Evolutionary conservation across 1,139 yeast species (phyloP).

Genomic region (Candida tropicalis): DNA sequence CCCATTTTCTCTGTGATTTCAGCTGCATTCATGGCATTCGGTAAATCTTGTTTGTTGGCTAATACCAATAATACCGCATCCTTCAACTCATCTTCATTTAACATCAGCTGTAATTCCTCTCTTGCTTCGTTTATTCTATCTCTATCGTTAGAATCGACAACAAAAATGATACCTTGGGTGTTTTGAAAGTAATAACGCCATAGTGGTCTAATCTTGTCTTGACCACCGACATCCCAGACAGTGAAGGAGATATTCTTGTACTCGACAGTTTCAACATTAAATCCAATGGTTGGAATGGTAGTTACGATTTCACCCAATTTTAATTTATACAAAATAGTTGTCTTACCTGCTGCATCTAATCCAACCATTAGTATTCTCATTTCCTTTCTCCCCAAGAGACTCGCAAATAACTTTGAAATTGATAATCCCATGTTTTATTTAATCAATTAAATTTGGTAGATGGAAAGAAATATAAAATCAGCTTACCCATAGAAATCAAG

Average conservation of each 20-base stretch:
- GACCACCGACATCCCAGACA: conserved; percentile 48
- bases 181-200: conserved; percentile 46
- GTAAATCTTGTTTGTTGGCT: conserved; percentile 45
- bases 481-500: not conserved
- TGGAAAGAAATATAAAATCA: not conserved
- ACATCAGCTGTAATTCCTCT: conserved; percentile 45
- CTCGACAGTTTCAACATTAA: conserved; percentile 43
- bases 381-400: conserved; percentile 41
- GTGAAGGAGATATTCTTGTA: conserved; percentile 42
- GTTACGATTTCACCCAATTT: conserved; percentile 44
- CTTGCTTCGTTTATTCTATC: conserved; percentile 44
- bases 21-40: conserved; percentile 46
- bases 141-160: conserved; percentile 43
- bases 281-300: conserved; percentile 43
- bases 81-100: conserved; percentile 43
- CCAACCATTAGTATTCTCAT: conserved; percentile 47
- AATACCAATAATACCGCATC: conserved; percentile 42
- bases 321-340: conserved; percentile 41
- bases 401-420: conserved; percentile 34
- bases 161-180: conserved; percentile 43
- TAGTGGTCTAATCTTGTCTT: conserved; percentile 42
- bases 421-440: conserved; percentile 31
- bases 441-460: not conserved
- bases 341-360: conserved; percentile 45
- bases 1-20: conserved; percentile 45